phyloP scores from a whole-genome alignment of 176 grass and related monocot genomes.

The Tuctoria greenei region DNA sequence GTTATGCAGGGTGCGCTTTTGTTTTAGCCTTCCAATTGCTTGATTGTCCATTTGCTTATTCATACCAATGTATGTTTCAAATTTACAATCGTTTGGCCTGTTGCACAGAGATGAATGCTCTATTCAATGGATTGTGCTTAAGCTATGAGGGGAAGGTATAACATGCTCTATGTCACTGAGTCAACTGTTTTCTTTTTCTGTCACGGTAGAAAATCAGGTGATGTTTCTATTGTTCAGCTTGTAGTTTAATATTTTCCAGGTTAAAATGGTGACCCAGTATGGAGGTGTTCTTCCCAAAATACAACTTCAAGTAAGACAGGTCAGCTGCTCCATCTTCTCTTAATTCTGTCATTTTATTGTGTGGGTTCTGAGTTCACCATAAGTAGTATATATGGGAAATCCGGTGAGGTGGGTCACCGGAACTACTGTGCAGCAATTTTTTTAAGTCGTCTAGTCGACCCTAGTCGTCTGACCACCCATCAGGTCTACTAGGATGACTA shows the following conservation, averaged over 20 bases:
- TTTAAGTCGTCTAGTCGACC: too few relatives aligned
- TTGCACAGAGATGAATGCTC: constrained; percentile 81
- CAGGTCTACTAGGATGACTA: too few relatives aligned
- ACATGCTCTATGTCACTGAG: constrained; percentile 9
- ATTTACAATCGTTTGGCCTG: constrained; percentile 29
- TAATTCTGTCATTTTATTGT: neutral
- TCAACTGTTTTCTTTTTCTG: neutral
- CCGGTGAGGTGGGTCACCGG: too few relatives aligned
- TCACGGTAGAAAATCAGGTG: neutral
- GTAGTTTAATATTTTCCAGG: constrained; percentile 44
- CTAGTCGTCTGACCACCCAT: too few relatives aligned
- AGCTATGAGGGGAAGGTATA: constrained; percentile 85
- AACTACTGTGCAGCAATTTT: too few relatives aligned
- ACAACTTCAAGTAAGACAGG: constrained; percentile 68
- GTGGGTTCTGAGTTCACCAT: neutral
- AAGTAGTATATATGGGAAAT: too few relatives aligned
- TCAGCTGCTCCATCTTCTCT: constrained; percentile 36
- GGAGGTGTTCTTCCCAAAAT: constrained; percentile 86
- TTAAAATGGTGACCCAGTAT: constrained; percentile 63
- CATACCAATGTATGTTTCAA: constrained; percentile 1
- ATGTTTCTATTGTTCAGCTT: constrained; percentile 5
- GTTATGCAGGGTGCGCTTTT: neutral
- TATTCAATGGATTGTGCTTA: constrained; percentile 69
- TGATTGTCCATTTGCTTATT: neutral
- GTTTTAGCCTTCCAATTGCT: neutral